Evolutionary conservation across 495 filamentous ascomycete genomes (phyloP), one percentile per base, ranked within the genome.

Genomic region (Elasticomyces elasticus): DNA sequence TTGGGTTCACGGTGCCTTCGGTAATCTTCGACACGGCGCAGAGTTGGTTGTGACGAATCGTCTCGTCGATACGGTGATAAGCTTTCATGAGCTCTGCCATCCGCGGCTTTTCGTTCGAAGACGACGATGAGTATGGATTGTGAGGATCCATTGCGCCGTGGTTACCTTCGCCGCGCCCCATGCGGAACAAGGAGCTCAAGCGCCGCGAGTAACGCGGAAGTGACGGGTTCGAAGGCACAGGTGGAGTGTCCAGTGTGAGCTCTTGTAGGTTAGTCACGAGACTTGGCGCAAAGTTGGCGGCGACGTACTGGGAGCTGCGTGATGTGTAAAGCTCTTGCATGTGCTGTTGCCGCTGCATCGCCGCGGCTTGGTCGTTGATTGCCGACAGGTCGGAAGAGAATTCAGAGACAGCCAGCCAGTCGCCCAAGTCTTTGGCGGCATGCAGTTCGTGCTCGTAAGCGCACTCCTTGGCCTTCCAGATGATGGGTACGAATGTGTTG

Each of bases 401-500:
- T 13, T 9, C 9, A 15, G 31, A 28, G n/a, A 30, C 45, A 7
- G 25, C 27, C 37, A 62, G 31, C 54, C 54, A 62, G 17, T 62
- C 54, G 9, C 28, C 44, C 20, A 62, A 33, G 5, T 17, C 19
- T 46, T 54, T 55, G 22, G 59, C 59, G 24, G 54, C 40, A 23
- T 62, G 59, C 44, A 62, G 19, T 28, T 62, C 59, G 22, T 54
- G 41, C 15, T 62, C 59, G n/a, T 42, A 20, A 2, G 59, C 49
- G 33, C 59, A 62, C 56, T 90, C 85, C 65, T 96, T 88, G 22
- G 84, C 84, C 61, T 87, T 89, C 94, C 94, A 99, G 28, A 92
- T 85, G 45, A 97, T 89, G 1, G 94, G 94, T 27, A 99, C 69
- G 72, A 99, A 97, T 7, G 87, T 78, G 63, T 99, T 99, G 1